Evolutionary conservation across 2,329 filamentous ascomycete species (phyloP).

Genomic region (Cercospora sojina): DNA sequence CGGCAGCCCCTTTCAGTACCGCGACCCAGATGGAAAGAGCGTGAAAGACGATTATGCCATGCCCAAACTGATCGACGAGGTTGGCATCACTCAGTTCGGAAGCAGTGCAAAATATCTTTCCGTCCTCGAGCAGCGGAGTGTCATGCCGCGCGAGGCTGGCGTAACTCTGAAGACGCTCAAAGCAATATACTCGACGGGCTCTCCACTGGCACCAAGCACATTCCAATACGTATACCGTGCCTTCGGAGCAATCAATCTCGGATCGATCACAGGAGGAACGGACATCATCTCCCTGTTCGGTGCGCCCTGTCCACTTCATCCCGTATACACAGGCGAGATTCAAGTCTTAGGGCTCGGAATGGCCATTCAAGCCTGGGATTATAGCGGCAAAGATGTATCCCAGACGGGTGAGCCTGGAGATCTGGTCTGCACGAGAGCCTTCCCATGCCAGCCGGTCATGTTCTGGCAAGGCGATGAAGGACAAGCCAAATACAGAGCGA

Average conservation of each 20-base stretch:
- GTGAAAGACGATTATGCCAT: slow-evolving; percentile 74
- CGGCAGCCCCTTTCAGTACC: slow-evolving; percentile 75
- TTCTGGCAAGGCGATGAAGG: slow-evolving; percentile 74
- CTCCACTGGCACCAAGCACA: slow-evolving; percentile 86
- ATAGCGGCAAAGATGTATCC: slow-evolving; percentile 58
- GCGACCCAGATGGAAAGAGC: slow-evolving; percentile 47
- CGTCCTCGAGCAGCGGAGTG: slow-evolving; percentile 75
- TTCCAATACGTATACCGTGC: slow-evolving; percentile 85
- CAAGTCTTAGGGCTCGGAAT: slow-evolving; percentile 52
- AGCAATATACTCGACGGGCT: slow-evolving; percentile 92
- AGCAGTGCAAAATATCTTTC: slow-evolving; percentile 93
- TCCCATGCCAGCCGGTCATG: slow-evolving; percentile 85
- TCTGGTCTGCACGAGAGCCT: slow-evolving; percentile 79
- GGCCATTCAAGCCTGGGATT: slow-evolving; percentile 52
- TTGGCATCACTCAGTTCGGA: slow-evolving; percentile 87
- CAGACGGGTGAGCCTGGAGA: slow-evolving; percentile 73
- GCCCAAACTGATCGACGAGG: slow-evolving; percentile 74
- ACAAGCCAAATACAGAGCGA: slow-evolving; percentile 72
- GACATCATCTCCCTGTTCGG: slow-evolving; percentile 97
- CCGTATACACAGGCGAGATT: slow-evolving; percentile 53
- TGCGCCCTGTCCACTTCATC: slow-evolving; percentile 63
- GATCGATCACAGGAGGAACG: slow-evolving; percentile 91
- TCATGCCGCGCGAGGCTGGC: slow-evolving; percentile 59
- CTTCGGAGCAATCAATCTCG: slow-evolving; percentile 84
- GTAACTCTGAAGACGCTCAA: slow-evolving; percentile 62